Base-by-base conservation (phyloP, 768 basidiomycete genomes). In the Lactifluus piperatus region DNA sequence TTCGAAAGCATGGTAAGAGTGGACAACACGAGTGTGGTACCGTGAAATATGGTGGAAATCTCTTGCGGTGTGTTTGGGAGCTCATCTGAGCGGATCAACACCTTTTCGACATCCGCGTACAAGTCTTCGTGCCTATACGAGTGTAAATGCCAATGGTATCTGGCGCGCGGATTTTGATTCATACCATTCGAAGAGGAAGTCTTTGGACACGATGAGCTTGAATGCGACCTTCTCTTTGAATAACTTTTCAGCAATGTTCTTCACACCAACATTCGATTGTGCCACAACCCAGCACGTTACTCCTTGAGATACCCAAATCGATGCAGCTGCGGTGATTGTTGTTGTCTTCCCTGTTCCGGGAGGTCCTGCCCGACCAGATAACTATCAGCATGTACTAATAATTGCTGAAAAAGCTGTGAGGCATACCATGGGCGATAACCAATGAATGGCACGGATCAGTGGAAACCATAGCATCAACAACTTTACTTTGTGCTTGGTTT, bases 251-350 rank as follows among this genome's bases (percentile, higher is more conserved):
- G 87, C 89, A 69, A 91, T 91, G 63, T 91, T 91, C 69, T 89
- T 89, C 26, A 91, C 89, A 11, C 85, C 89, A 47, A 91, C 82
- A 71, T 91, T 91, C 18, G 85, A 86, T 64, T 91, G 86, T 11
- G 89, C 87, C 65, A 88, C 73, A 7, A 91, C 79, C 84, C 86
- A 91, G 3, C 88, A 66, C 0, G 65, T 39, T 20, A 10, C 4
- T 54, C n/a, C 10, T 16, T 29, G 29, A 24, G 24, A 13, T 24
- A 27, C n/a, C 61, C 61, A 62, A 36, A 54, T 37, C 18, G 27
- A 51, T 14, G 57, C 61, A 16, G 61, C 57, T 4, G 47, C 41
- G 1, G 57, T 29, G n/a, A 62, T 62, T 7, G 61, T 59, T n/a
- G 61, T 62, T 13, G 61, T 62, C n/a, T 62, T 62, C 13, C 61